Conservation (phyloP, 805 yeast genomes). For the Candida insectorum region DNA sequence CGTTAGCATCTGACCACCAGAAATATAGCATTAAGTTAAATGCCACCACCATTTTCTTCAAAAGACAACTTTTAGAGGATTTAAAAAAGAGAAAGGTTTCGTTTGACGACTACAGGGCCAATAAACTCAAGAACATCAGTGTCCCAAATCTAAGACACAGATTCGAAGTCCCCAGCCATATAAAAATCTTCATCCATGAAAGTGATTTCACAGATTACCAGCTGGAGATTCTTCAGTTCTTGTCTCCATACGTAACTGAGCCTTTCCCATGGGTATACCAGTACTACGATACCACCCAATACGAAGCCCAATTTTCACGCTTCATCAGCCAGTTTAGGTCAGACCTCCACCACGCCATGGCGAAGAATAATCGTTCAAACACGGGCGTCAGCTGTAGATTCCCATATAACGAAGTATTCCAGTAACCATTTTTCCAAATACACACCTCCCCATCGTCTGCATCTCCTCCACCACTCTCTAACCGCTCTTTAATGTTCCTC, state of each 20-base stretch:
- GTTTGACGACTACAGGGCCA: conserved; percentile 10
- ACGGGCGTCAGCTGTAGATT: no score
- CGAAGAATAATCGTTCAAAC: no score
- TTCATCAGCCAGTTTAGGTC: no score
- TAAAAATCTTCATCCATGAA: conserved; percentile 8
- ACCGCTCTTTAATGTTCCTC: no score
- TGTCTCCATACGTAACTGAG: conserved; percentile 1
- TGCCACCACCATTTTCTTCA: no score
- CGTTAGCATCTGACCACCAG: no score
- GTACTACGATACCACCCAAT: conserved; percentile 2
- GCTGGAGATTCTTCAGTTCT: conserved; percentile 7
- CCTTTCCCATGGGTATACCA: conserved; percentile 2
- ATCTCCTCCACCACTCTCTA: no score
- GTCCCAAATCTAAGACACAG: conserved; percentile 1
- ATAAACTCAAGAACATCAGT: background rate
- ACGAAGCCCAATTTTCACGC: background rate
- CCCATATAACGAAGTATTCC: no score
- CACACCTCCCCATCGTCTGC: no score
- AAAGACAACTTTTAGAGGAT: conserved; percentile 9
- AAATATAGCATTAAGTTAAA: no score
- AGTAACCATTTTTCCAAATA: no score
- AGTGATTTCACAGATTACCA: conserved; percentile 13
- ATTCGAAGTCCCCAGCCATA: conserved; percentile 5
- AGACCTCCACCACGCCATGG: no score
- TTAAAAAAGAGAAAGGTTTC: conserved; percentile 1